Evolutionary conservation across 768 basidiomycete species (phyloP), one percentile per base, ranked within the genome.

Genomic region (Lentinula sp.): DNA sequence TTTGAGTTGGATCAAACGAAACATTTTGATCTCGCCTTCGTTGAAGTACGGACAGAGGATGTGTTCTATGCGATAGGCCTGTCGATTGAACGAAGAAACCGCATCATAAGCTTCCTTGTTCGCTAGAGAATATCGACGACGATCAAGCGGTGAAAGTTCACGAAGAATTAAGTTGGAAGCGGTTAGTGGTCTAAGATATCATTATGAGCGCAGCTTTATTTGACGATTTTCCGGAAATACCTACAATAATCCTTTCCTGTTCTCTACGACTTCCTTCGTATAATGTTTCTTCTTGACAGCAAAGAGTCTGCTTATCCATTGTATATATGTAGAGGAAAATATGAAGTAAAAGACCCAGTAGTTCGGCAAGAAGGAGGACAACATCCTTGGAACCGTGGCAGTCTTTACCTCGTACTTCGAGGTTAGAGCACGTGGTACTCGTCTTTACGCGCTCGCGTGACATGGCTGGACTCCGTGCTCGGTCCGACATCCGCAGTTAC

Each of bases 1-100:
- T 15, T 59, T 64, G 0, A 72, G 74, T 65, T 81, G 82, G 3
- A 82, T 69, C 4, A 63, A 66, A 15, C 82, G 75, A 60, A 84
- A 84, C 9, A 62, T 36, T 1, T 54, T 20, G 16, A 72, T 66
- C 35, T 71, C 62, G 3, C 16, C 10, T 2, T 42, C 61, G 3
- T 62, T 43, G 63, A 82, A 79, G 58, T 71, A 80, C 6, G 69
- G 67, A 5, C 63, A 66, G n/a, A 80, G 70, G 49, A 72, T 73
- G 20, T 59, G 64, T 59, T 77, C 71, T 62, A 79, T 64, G 61
- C 74, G 72, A 70, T 68, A 77, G 0, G 74, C 72, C 4, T 72
- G 68, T 3, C 64, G 64, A 52, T 60, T 60, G 59, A 60, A 60
- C 8, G 59, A 60, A 33, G 28, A 23, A 10, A 60, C 59, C 16